A percentile compares a stretch with the other conserved stretches of the same genome.
These are phyloP conservation scores for Saussurea involucrata DNA, from an alignment of 129 eudicot genomes.

Conservation along the genomic window DNA sequence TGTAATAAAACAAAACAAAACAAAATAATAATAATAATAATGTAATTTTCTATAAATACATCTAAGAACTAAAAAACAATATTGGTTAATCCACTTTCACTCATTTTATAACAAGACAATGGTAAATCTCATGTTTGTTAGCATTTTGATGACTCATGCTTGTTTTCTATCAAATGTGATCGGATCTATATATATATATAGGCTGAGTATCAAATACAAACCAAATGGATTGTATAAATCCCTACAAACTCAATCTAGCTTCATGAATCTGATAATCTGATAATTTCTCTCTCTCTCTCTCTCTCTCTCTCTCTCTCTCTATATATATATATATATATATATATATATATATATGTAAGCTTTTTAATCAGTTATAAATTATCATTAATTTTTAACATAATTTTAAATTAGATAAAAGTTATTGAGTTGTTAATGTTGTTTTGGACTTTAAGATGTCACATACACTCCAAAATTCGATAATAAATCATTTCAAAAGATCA, in stretches of 20 bases:
- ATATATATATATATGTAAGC: too few species aligned
- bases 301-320: too few species aligned
- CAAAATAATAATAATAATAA: neutral
- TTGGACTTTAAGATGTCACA: neutral
- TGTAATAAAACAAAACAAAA: neutral
- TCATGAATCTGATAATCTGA: too few species aligned
- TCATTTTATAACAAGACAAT: neutral
- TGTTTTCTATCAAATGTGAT: neutral
- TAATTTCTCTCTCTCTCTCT: too few species aligned
- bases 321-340: too few species aligned
- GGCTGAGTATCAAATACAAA: too few species aligned
- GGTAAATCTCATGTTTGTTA: neutral
- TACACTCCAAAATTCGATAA: neutral
- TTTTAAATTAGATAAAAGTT: neutral
- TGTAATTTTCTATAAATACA: neutral
- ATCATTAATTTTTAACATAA: neutral
- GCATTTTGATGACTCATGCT: neutral
- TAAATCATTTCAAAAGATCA: too few species aligned
- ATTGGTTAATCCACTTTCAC: neutral
- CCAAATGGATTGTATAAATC: too few species aligned
- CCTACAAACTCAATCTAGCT: too few species aligned
- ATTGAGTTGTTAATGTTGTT: neutral
- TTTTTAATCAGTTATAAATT: neutral
- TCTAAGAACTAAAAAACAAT: neutral
- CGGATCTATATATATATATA: too few species aligned